Percentiles rank a stretch among this genome's conserved stretches.
These are phyloP conservation scores for Alternaria novae-zelandiae DNA, from an alignment of 2,329 filamentous ascomycete species.

Conservation along the genomic window DNA sequence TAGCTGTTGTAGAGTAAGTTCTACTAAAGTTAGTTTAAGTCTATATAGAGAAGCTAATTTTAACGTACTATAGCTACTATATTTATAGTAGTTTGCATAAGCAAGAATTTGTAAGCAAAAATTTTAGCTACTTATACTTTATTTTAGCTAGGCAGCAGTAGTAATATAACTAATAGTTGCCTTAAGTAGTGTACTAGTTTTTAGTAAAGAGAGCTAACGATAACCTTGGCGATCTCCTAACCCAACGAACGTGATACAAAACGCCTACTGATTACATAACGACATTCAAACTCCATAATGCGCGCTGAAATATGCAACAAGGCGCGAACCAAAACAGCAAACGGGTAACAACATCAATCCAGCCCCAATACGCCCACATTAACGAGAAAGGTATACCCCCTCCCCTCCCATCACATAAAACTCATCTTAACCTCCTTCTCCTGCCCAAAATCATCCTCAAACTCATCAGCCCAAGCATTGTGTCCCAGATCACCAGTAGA, in stretches of 20 bases:
- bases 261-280: background rate
- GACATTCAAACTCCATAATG: background rate
- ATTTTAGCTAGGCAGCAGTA: no score
- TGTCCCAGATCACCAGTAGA: conserved; percentile 33
- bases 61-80: no score
- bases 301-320: conserved; percentile 1
- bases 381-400: background rate
- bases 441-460: conserved; percentile 54
- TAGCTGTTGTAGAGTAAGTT: no score
- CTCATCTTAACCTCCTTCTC: conserved; percentile 58
- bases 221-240: background rate
- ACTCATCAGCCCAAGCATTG: conserved; percentile 58
- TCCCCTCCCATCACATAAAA: conserved; percentile 42
- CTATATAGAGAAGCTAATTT: no score
- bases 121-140: no score
- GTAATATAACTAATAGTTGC: no score
- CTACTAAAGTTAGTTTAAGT: no score
- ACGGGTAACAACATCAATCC: background rate
- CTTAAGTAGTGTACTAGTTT: no score
- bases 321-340: background rate
- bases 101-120: no score
- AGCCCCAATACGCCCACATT: background rate
- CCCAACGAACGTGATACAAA: background rate
- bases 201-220: no score
- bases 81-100: no score